Conservation (phyloP, 768 basidiomycete species). For the Boletus vermiculosoides region DNA sequence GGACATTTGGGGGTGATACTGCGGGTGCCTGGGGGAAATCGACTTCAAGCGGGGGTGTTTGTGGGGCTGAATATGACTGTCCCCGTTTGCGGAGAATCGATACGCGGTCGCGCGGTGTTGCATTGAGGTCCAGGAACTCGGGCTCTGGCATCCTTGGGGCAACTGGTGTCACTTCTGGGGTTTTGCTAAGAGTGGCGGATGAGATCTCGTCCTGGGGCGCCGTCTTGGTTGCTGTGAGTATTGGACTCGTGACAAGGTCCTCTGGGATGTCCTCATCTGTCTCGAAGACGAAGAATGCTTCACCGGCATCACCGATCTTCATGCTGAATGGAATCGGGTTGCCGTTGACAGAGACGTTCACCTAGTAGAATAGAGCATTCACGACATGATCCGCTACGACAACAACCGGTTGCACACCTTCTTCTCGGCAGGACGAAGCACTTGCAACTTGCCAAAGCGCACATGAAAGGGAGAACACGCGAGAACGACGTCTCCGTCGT, state of each 20-base stretch:
- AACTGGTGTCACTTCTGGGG: conserved; percentile 7
- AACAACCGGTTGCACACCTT: conserved; percentile 48
- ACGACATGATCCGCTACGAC: not conserved
- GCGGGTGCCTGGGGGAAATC: conserved; percentile 43
- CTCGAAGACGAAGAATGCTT: conserved; percentile 98
- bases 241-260: conserved; percentile 90
- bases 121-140: conserved; percentile 85
- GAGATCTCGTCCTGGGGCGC: conserved; percentile 31
- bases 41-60: conserved; percentile 39
- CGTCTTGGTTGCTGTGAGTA: conserved; percentile 62
- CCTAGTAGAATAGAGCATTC: conserved; percentile 45
- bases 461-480: conserved; percentile 97
- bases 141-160: conserved; percentile 49
- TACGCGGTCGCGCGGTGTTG: conserved; percentile 24
- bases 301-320: conserved; percentile 99
- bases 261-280: conserved; percentile 93
- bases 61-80: conserved; percentile 29
- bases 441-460: conserved; percentile 96
- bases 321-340: conserved; percentile 86
- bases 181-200: conserved; percentile 17
- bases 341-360: conserved; percentile 86
- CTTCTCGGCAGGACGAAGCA: conserved; percentile 91
- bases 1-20: conserved; percentile 51
- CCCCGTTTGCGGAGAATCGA: conserved; percentile 21
- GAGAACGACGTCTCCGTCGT: conserved; percentile 62